Conservation (phyloP, 2,329 filamentous ascomycete species). For the Fusarium pseudoanthophilum region DNA sequence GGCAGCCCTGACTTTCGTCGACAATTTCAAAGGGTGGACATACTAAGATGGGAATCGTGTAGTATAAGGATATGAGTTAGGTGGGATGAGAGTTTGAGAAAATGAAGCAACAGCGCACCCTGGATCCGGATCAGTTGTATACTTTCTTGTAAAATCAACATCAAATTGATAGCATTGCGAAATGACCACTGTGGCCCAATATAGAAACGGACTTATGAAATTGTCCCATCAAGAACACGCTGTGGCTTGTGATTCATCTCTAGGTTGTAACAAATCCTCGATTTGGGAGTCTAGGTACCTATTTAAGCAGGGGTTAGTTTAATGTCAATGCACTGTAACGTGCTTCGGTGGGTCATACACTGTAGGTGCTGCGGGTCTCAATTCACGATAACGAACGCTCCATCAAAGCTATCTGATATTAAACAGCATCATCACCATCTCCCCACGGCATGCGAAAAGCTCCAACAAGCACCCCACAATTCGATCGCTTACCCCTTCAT, state of each 20-base stretch:
- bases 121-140: not conserved
- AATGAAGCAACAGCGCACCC: not conserved
- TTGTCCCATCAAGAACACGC: not conserved
- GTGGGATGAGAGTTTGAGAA: slow-evolving; percentile 5
- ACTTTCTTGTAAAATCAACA: not conserved
- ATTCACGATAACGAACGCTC: slow-evolving; percentile 28
- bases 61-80: not conserved
- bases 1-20: slow-evolving; percentile 76
- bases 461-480: not conserved
- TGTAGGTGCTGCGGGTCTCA: slow-evolving; percentile 20
- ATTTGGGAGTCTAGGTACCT: not conserved
- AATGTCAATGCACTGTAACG: not conserved
- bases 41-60: slow-evolving; percentile 42
- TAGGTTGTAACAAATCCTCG: not conserved
- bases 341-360: slow-evolving; percentile 2
- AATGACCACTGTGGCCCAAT: not conserved
- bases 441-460: not conserved
- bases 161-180: not conserved
- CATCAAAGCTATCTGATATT: slow-evolving; percentile 34
- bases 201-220: not conserved
- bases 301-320: not conserved
- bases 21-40: slow-evolving; percentile 77
- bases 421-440: slow-evolving; percentile 31
- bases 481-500: slow-evolving; percentile 14
- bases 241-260: not conserved